Conservation (phyloP, 495 filamentous ascomycete genomes). For the Echria macrotheca region DNA sequence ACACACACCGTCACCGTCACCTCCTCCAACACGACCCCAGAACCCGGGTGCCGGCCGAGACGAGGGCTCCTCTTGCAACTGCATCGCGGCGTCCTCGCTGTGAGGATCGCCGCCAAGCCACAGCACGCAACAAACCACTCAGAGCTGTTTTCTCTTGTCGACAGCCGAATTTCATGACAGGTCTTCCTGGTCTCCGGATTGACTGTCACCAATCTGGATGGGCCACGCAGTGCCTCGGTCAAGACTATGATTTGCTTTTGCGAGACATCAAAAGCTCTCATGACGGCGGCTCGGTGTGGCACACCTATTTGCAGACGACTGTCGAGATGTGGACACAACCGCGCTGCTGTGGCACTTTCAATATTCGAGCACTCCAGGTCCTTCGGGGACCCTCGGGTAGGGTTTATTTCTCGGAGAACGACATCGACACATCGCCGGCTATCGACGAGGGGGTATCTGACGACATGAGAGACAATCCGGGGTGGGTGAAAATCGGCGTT, state of each 20-base stretch:
- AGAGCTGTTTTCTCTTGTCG: no score
- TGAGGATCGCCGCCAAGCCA: conserved; percentile 1
- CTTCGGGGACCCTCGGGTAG: no score
- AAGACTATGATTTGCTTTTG: conserved; percentile 8
- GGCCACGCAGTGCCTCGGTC: conserved; percentile 16
- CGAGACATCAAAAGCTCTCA: background rate
- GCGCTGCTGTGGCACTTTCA: no score
- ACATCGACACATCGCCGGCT: no score
- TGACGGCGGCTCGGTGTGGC: conserved; percentile 9
- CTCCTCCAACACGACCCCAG: background rate
- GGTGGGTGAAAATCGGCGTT: no score
- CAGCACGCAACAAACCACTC: background rate
- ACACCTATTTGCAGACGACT: background rate
- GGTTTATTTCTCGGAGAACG: no score
- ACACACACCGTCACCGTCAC: background rate
- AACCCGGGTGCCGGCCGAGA: conserved; percentile 6
- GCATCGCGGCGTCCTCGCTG: conserved; percentile 1
- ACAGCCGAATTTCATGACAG: conserved; percentile 10
- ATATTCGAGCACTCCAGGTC: no score
- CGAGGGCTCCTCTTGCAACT: no score
- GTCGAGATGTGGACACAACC: background rate
- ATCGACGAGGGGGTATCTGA: no score
- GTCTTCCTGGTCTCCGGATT: background rate
- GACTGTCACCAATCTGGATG: conserved; percentile 12
- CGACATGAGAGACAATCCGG: no score